These are phyloP conservation scores for Colletotrichum sp. DNA, from an alignment of 2,329 filamentous ascomycete genomes.

Conservation along the genomic window DNA sequence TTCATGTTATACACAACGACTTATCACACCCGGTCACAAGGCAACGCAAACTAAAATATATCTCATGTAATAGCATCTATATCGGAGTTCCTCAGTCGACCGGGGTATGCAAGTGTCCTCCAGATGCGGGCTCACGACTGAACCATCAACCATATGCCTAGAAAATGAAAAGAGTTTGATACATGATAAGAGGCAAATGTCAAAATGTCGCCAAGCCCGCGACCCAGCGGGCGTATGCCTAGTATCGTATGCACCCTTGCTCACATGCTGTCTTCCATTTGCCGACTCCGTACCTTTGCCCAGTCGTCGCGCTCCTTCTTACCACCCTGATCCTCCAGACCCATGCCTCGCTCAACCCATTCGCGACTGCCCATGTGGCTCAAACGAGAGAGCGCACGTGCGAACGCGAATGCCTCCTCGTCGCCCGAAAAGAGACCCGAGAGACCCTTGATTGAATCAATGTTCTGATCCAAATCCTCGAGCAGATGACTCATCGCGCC, in stretches of 20 bases:
- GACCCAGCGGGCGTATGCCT: background rate
- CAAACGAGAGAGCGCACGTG: conserved; percentile 81
- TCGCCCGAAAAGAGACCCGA: conserved; percentile 90
- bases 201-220: background rate
- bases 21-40: background rate
- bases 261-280: conserved; percentile 72
- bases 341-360: conserved; percentile 87
- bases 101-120: conserved; percentile 11
- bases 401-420: conserved; percentile 96
- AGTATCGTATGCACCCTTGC: background rate
- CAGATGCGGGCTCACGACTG: background rate
- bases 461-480: conserved; percentile 86
- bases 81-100: background rate
- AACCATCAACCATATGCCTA: background rate
- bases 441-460: conserved; percentile 77
- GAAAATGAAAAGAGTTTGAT: background rate
- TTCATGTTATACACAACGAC: background rate
- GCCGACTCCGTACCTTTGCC: conserved; percentile 68
- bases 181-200: background rate
- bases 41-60: background rate
- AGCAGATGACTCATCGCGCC: conserved; percentile 80
- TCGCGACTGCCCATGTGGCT: conserved; percentile 93
- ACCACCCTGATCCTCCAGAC: conserved; percentile 68
- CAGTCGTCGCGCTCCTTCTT: conserved; percentile 69
- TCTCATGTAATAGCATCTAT: background rate